Evolutionary conservation across 169 alveolate species (phyloP).

Genomic region (Cryptosporidium xiaoi): DNA sequence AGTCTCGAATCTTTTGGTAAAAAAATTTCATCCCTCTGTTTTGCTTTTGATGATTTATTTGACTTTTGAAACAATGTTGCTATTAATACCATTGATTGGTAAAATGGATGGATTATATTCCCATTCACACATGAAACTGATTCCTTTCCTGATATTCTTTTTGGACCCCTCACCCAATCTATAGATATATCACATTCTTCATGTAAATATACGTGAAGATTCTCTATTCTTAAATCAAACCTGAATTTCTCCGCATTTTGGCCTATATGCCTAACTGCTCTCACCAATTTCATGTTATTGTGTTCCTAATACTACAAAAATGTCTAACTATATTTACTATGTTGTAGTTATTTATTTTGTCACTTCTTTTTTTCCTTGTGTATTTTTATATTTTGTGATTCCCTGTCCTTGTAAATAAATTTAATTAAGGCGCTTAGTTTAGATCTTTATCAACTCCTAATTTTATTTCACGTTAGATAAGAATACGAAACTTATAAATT

Average conservation of each 20-base stretch:
- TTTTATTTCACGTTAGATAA: too few species aligned
- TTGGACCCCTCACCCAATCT: slow-evolving; percentile 75
- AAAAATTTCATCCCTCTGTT: background rate
- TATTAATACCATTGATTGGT: slow-evolving; percentile 60
- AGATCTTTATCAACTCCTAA: too few species aligned
- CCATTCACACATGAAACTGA: slow-evolving; percentile 71
- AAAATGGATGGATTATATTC: slow-evolving; percentile 64
- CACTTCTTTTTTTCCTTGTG: too few species aligned
- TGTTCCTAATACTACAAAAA: too few species aligned
- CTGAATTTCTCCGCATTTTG: slow-evolving; percentile 72
- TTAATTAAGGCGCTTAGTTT: too few species aligned
- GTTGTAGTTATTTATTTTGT: too few species aligned
- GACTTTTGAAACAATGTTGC: slow-evolving; percentile 54
- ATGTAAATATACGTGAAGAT: slow-evolving; percentile 31
- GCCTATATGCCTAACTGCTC: slow-evolving; percentile 70
- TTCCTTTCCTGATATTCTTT: slow-evolving; percentile 72
- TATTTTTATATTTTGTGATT: too few species aligned
- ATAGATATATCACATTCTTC: slow-evolving; percentile 61
- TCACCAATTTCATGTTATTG: slow-evolving; percentile 47
- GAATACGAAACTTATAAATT: too few species aligned
- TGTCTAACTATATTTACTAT: too few species aligned
- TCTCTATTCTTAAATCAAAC: slow-evolving; percentile 49
- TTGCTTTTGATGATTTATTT: background rate
- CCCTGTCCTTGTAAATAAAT: too few species aligned
- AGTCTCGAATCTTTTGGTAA: slow-evolving; percentile 73